These are phyloP conservation scores for Rhynchospora breviuscula DNA, from an alignment of 176 grass and related monocot genomes.

Conservation along the genomic window DNA sequence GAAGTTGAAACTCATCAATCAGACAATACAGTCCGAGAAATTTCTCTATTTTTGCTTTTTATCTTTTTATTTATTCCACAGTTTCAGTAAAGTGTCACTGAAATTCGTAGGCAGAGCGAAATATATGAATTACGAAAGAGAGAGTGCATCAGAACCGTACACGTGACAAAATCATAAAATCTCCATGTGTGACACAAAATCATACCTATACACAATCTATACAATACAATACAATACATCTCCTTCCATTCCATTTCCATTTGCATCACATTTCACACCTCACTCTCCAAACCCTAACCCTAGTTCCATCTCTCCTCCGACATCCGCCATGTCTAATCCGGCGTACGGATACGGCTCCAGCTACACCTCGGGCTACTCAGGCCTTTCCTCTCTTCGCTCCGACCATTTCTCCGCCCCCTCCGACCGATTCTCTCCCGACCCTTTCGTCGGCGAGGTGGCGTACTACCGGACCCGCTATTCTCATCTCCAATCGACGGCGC, in stretches of 20 bases:
- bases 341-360: constrained; percentile 38
- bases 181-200: background rate
- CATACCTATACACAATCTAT: background rate
- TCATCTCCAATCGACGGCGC: background rate
- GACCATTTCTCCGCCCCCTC: constrained; percentile 21
- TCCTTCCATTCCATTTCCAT: background rate
- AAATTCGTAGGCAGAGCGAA: no score
- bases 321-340: constrained; percentile 54
- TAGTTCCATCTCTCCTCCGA: background rate
- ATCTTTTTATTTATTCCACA: no score
- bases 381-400: constrained; percentile 17
- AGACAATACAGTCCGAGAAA: no score
- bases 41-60: no score
- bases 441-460: constrained; percentile 20
- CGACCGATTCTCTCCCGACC: constrained; percentile 26
- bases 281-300: constrained; percentile 25
- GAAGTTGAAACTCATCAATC: no score
- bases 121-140: no score
- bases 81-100: no score
- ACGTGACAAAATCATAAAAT: background rate
- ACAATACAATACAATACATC: background rate
- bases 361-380: constrained; percentile 14
- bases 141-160: no score
- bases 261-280: background rate
- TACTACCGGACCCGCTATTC: constrained; percentile 15